Base-by-base conservation (phyloP, 2,329 filamentous ascomycete genomes). In the Mycogone perniciosa region DNA sequence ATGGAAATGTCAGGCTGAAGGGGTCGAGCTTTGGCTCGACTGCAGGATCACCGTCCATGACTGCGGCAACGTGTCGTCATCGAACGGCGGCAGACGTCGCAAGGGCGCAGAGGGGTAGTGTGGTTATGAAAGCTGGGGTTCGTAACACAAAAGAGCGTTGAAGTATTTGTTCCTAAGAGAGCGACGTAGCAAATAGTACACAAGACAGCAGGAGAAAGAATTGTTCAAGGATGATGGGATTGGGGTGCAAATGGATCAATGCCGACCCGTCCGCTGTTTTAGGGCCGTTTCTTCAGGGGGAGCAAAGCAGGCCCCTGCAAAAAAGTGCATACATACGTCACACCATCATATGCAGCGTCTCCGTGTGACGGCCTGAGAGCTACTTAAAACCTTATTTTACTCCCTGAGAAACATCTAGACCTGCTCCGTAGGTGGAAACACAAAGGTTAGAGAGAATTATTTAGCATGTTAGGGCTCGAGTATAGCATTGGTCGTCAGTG, bases 1-100 rank as follows among this genome's bases (percentile, higher is more conserved):
- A 76, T 47, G 92, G 93, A 58, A 97, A 85, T 56, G 87, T 77
- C 65, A 88, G 76, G 78, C 88, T 91, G 76, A 96, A 93, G 69
- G 82, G 79, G 77, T 96, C 91, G 69, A 95, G 81, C 71, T 76
- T 71, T 54, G 76, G 67, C 71, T 87, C 84, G 60, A 87, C 83
- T 60, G 81, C 80, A 54, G 83, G 81, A 74, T 88, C 85, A 72
- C 82, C 84, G 72, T 88, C 85, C 85, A 88, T 88, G 65, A 65
- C 62, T 60, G 46, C 42, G 38, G 37, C 48, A 41, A 43, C 34
- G 43, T 41, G 45, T 54, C 49, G 50, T 57, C 48, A 35, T 27
- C 46, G 38, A 44, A 48, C 44, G 38, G 38, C 13, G 30, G 38
- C 44, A 39, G 30, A 31, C 27, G 7, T 29, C 8, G 27, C 9